Base-by-base conservation (phyloP, 495 filamentous ascomycete genomes). In the Sabuloglossum arenarium region DNA sequence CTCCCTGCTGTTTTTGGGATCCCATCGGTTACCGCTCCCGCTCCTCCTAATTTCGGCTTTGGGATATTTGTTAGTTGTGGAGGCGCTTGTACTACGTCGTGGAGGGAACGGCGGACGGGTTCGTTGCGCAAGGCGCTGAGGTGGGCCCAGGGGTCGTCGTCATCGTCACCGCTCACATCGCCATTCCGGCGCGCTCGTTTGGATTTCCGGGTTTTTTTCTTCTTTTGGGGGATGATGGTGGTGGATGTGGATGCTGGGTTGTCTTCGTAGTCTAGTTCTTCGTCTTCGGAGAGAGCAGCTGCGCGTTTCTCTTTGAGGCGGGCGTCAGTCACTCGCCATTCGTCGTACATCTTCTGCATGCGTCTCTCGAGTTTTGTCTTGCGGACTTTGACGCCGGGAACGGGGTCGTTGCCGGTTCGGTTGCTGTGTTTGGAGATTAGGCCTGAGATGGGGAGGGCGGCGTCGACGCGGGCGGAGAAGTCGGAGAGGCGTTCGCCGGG, bases 401-500 rank as follows among this genome's bases (percentile, higher is more conserved):
- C 56, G 25, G 68, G 75, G 21, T 81, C 76, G 59, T 85, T 68
- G 23, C 25, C 0, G 1, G 24, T 21, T n/a, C 47, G 34, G 12
- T 5, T 8, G 53, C 28, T 14, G 55, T 47, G 14, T 47, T 64
- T 68, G 11, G 58, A 51, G 30, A 46, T 46, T 8, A 72, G 57
- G 0, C 73, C 76, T 19, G 78, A 69, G 10, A 98, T 65, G 0
- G 91, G 91, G 24, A 98, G 69, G 1, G 85, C 82, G 28, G 85
- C 83, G 62, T 97, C 82, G 8, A 98, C 91, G 6, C 91, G 80
- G 39, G 85, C 81, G 1, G 78, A 70, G 65, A 94, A 98, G 56
- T 91, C 85, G 1, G 79, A 79, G 57, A 98, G 71, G 27, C 75
- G 74, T 67, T 98, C 91, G 21, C 85, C 84, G 0, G 88, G 87